Evolutionary conservation across 2,329 filamentous ascomycete species (phyloP).

Genomic region (Talaromyces sp.): DNA sequence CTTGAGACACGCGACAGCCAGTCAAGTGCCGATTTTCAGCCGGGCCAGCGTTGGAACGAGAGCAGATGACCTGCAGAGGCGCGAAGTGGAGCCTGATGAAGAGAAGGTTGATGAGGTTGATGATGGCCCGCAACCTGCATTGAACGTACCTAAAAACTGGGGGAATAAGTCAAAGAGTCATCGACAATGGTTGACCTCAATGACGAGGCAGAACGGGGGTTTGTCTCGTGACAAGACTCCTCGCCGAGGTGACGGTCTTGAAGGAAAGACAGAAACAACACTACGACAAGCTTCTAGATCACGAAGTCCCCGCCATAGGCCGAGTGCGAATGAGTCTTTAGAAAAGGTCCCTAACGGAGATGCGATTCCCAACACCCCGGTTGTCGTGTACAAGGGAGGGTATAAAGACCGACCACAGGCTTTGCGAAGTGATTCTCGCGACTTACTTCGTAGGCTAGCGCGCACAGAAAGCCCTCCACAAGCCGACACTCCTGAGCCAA

Average conservation of each 20-base stretch:
- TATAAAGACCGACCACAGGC: constrained; percentile 24
- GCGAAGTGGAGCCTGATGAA: constrained; percentile 21
- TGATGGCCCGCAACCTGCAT: constrained; percentile 22
- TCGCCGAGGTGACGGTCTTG: constrained; percentile 7
- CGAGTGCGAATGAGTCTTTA: background rate
- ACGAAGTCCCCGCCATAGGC: constrained; percentile 15
- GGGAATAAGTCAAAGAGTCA: constrained; percentile 27
- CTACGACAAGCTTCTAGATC: background rate
- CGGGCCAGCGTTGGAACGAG: constrained; percentile 29
- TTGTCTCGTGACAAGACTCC: constrained; percentile 14
- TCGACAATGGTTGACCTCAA: constrained; percentile 31
- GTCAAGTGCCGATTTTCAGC: constrained; percentile 36
- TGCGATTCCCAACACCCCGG: constrained; percentile 34
- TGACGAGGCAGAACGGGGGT: constrained; percentile 19
- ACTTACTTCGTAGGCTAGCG: constrained; percentile 39
- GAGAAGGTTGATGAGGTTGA: constrained; percentile 16
- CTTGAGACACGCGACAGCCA: constrained; percentile 33
- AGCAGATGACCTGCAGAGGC: constrained; percentile 33
- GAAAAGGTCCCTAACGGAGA: constrained; percentile 16
- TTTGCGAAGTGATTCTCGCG: constrained; percentile 32
- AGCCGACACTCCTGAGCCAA: constrained; percentile 29
- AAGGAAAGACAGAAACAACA: constrained; percentile 7
- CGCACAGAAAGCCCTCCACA: constrained; percentile 32
- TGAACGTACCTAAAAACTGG: constrained; percentile 36
- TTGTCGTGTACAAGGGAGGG: constrained; percentile 31